Conservation (phyloP, 2,329 filamentous ascomycete species). For the Penicillium oxalicum region DNA sequence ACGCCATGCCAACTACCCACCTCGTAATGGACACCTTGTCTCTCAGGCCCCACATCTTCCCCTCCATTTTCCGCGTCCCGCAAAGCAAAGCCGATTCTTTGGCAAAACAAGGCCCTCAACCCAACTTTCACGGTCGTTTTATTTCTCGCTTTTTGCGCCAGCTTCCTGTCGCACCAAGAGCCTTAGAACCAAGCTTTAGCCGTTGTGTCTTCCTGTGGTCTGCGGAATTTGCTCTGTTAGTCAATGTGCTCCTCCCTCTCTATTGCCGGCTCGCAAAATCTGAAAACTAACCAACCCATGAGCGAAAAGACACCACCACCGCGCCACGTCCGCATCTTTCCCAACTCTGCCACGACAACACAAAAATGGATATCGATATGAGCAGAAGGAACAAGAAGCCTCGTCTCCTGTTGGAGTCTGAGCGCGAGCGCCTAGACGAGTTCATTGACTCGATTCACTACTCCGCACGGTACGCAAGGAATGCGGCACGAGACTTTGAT, state of each 20-base stretch:
- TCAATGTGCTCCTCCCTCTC: not conserved
- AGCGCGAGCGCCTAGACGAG: constrained; percentile 80
- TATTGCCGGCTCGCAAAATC: not conserved
- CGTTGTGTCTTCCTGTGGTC: not conserved
- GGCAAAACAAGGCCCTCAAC: constrained; percentile 8
- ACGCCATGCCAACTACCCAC: not conserved
- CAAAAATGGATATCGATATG: constrained; percentile 59
- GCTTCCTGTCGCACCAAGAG: not conserved
- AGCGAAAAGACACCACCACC: not conserved
- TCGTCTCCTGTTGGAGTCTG: constrained; percentile 69
- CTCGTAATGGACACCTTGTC: not conserved
- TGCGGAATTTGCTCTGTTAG: not conserved
- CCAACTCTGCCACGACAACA: not conserved
- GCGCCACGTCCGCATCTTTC: not conserved
- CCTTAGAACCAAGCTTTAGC: not conserved
- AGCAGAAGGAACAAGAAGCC: constrained; percentile 82
- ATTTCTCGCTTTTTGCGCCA: constrained; percentile 1
- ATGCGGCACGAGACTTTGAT: not conserved
- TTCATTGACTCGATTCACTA: constrained; percentile 94
- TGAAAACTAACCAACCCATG: constrained; percentile 4
- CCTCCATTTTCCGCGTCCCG: constrained; percentile 16
- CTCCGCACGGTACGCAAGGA: constrained; percentile 65
- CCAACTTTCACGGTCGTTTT: not conserved
- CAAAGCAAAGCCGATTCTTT: constrained; percentile 15
- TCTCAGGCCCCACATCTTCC: constrained; percentile 11